Base-by-base conservation (phyloP, 352 stramenopile genomes). In the Phytophthora pistaciae region DNA sequence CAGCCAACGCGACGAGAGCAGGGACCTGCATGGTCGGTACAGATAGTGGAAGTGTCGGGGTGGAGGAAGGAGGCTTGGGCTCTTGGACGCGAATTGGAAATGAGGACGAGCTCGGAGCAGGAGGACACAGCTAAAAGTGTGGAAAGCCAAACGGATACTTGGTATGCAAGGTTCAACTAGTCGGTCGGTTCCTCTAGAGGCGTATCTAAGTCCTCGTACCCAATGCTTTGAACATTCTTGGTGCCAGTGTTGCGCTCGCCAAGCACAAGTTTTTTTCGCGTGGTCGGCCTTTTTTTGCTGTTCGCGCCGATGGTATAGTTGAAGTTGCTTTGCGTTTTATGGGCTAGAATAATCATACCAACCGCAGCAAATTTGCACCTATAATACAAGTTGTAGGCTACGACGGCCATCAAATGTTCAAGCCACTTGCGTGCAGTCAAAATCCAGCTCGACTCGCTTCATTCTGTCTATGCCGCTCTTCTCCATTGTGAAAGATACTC, bases 61-160 rank as follows among this genome's bases (percentile, higher is more conserved):
- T 16, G 13, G 48, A 18, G 36, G 11, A 9, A 2, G 44, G 20
- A 40, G 9, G 16, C 14, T 60, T 63, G 46, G 18, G n/a, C 4
- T 54, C 31, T 44, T 21, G 50, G 10, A 16, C n/a, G 46, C 2
- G 64, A 27, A 48, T 56, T 70, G 14, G 36, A 29, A 65, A 49
- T 70, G 56, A 42, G 29, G 29, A 50, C 11, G 18, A 9, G 18
- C 18, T 50, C 16, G 38, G 38, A 9, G 13, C 38, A 44, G 8
- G 38, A 46, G 16, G 38, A 14, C 16, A 13, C 42, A 20, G 42
- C 18, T 23, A 68, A 42, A 56, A 5, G 23, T n/a, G 38, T 13
- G 36, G 49, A 61, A 67, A 60, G 38, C 25, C 38, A 53, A 46
- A 44, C 9, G 50, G 60, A 50, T 20, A 50, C 38, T 36, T 36